phyloP scores from a whole-genome alignment of 352 stramenopile genomes.

The Phytophthora crassamura region DNA sequence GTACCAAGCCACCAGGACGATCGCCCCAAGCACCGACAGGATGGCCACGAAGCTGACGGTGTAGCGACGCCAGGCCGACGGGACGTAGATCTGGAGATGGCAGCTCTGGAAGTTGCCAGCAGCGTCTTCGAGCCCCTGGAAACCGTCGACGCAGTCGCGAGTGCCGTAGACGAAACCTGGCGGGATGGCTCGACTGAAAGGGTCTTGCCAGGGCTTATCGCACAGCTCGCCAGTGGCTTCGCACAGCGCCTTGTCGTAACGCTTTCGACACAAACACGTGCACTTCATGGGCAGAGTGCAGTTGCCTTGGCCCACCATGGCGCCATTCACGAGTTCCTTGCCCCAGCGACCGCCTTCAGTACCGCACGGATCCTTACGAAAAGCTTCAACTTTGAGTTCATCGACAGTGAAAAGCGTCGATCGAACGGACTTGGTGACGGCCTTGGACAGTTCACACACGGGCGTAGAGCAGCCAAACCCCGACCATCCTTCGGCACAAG shows the following conservation, averaged over 20 bases:
- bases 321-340: constrained; percentile 76
- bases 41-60: constrained; percentile 80
- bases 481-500: constrained; percentile 93
- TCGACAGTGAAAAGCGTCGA: constrained; percentile 95
- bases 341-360: constrained; percentile 78
- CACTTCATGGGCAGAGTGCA: constrained; percentile 92
- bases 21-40: constrained; percentile 67
- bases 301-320: constrained; percentile 89
- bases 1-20: constrained; percentile 85
- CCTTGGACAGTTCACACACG: constrained; percentile 79
- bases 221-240: constrained; percentile 78
- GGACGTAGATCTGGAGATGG: constrained; percentile 96
- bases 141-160: constrained; percentile 91
- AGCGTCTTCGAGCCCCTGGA: constrained; percentile 92
- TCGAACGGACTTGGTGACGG: constrained; percentile 63
- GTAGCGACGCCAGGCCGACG: constrained; percentile 84
- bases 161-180: constrained; percentile 93
- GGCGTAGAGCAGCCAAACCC: constrained; percentile 95
- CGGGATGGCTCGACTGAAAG: constrained; percentile 73
- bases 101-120: constrained; percentile 93
- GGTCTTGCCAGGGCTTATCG: constrained; percentile 85
- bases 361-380: constrained; percentile 95
- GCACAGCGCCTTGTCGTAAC: constrained; percentile 77
- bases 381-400: constrained; percentile 90
- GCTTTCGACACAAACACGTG: constrained; percentile 92